phyloP scores from a whole-genome alignment of 169 alveolate species.

The Plasmodium inui region DNA sequence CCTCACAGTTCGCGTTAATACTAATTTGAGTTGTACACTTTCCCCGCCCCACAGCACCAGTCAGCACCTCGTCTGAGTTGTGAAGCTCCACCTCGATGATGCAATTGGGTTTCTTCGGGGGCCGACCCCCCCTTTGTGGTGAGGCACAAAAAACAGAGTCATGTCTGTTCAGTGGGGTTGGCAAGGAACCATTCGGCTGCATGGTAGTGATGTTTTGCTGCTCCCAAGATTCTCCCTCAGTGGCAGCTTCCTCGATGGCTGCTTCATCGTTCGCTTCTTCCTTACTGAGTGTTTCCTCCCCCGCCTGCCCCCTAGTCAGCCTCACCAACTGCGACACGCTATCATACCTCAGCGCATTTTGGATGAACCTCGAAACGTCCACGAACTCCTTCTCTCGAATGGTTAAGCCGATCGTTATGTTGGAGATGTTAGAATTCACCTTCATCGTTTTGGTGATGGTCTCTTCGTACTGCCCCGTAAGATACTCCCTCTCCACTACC shows the following conservation, averaged over 20 bases:
- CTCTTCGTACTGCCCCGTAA: constrained; percentile 49
- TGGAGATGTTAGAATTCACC: constrained; percentile 32
- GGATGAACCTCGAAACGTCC: constrained; percentile 48
- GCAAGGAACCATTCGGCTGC: neutral
- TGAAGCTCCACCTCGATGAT: neutral
- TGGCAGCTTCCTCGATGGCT: neutral
- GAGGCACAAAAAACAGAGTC: neutral
- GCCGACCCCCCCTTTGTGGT: neutral
- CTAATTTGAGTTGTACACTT: neutral
- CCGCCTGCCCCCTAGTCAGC: neutral
- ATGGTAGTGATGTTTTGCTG: neutral
- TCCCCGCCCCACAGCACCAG: neutral
- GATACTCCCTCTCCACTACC: constrained; percentile 50
- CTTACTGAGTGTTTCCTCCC: neutral
- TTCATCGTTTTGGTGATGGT: constrained; percentile 54
- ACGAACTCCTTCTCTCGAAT: constrained; percentile 66
- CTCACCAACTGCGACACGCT: neutral
- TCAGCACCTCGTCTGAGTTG: neutral
- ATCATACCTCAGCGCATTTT: constrained; percentile 45
- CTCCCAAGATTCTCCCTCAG: neutral
- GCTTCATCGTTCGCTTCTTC: neutral
- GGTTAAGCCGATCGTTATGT: constrained; percentile 22
- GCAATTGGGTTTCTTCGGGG: neutral
- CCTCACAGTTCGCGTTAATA: constrained; percentile 16
- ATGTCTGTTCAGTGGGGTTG: neutral